These are phyloP conservation scores for Blastomyces percursus DNA, from an alignment of 2,329 filamentous ascomycete species.

Conservation along the genomic window DNA sequence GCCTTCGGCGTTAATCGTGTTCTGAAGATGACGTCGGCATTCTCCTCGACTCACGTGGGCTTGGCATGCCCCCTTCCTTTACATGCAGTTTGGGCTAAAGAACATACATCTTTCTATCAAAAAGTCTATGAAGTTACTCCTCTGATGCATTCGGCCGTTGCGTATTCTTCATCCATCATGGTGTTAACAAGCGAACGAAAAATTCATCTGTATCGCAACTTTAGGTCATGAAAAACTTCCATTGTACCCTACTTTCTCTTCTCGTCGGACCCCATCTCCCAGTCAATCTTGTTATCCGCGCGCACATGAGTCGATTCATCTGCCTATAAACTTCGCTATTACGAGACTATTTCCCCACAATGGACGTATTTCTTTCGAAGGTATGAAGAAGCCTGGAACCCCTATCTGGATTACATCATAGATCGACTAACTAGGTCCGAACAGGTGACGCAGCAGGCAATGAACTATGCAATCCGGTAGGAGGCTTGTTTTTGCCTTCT, in stretches of 20 bases:
- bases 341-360: constrained; percentile 30
- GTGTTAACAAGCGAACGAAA: background rate
- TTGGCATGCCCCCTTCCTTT: background rate
- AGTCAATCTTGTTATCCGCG: background rate
- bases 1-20: background rate
- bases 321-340: background rate
- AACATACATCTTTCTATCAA: background rate
- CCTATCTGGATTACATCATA: background rate
- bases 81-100: background rate
- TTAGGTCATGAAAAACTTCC: background rate
- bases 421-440: background rate
- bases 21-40: background rate
- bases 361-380: constrained; percentile 60
- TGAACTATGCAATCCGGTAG: constrained; percentile 78
- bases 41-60: background rate
- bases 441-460: constrained; percentile 62
- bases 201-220: background rate
- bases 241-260: background rate
- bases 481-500: background rate
- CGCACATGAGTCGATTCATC: background rate
- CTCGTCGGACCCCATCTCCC: background rate
- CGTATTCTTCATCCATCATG: background rate
- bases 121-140: background rate
- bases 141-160: background rate
- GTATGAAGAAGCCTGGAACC: constrained; percentile 29